phyloP scores from a whole-genome alignment of 1,284 basidiomycete genomes.

The Fereydounia khargensis region DNA sequence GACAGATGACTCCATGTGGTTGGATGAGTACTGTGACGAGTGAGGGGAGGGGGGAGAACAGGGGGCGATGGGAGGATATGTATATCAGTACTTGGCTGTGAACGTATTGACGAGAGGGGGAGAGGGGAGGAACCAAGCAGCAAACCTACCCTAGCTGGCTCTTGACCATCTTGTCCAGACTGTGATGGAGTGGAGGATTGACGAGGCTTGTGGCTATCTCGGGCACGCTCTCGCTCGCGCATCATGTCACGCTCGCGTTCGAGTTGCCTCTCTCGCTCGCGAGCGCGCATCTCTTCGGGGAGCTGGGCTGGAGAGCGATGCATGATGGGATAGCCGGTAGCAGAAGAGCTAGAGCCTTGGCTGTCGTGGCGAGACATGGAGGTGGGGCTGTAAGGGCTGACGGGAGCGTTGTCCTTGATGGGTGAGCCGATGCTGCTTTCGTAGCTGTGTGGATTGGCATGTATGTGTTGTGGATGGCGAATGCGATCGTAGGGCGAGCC shows the following conservation, averaged over 20 bases:
- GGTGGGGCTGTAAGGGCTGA: constrained; percentile 5
- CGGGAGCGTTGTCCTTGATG: too few relatives aligned
- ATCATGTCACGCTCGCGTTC: constrained; percentile 30
- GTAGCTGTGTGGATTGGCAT: too few relatives aligned
- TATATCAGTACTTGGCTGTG: too few relatives aligned
- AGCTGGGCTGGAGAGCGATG: constrained; percentile 30
- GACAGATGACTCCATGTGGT: constrained; percentile 79
- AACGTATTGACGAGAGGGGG: too few relatives aligned
- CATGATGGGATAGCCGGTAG: constrained; percentile 6
- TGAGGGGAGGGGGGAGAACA: background rate
- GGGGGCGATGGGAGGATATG: background rate
- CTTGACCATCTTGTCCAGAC: too few relatives aligned
- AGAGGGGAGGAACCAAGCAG: too few relatives aligned
- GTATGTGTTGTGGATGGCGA: constrained; percentile 27
- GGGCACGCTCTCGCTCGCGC: background rate
- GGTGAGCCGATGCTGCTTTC: too few relatives aligned
- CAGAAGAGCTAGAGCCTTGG: constrained; percentile 13
- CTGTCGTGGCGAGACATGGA: constrained; percentile 28
- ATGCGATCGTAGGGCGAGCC: constrained; percentile 18
- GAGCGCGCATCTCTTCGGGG: constrained; percentile 34
- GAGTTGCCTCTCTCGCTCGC: constrained; percentile 25
- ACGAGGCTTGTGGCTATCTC: constrained; percentile 3
- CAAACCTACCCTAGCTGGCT: too few relatives aligned
- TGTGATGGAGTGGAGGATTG: too few relatives aligned
- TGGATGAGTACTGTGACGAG: constrained; percentile 23